phyloP scores from a whole-genome alignment of 768 basidiomycete species.

The Boletus sensibilis region DNA sequence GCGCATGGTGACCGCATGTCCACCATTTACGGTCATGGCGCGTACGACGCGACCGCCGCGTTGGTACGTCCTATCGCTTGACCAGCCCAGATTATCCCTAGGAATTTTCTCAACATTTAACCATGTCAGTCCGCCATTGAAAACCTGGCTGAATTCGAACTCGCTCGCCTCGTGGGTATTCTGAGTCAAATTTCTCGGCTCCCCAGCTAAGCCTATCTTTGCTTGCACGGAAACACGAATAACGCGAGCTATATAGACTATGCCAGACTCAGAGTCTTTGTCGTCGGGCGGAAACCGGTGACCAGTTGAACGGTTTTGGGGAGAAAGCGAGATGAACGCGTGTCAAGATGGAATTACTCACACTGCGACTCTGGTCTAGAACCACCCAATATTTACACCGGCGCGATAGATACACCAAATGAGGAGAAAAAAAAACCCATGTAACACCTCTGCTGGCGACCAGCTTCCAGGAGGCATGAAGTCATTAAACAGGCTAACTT shows the following conservation, averaged over 20 bases:
- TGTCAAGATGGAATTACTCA: not conserved
- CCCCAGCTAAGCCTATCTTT: not conserved
- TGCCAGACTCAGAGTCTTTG: not conserved
- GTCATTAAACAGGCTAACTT: slow-evolving; percentile 17
- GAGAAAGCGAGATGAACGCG: slow-evolving; percentile 17
- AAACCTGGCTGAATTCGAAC: not conserved
- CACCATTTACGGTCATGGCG: slow-evolving; percentile 31
- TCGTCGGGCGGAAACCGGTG: not conserved
- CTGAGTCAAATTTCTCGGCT: not conserved
- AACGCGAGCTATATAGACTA: not conserved
- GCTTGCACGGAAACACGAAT: not conserved
- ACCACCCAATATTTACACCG: not conserved
- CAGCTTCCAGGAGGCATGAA: slow-evolving; percentile 6
- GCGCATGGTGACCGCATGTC: slow-evolving; percentile 39
- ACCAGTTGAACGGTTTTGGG: not conserved
- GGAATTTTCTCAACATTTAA: slow-evolving; percentile 3
- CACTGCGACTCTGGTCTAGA: slow-evolving; percentile 18
- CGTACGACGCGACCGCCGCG: slow-evolving; percentile 12
- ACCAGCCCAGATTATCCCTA: not conserved
- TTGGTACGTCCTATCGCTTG: slow-evolving; percentile 20
- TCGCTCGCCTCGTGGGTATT: not conserved
- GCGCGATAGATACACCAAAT: not conserved
- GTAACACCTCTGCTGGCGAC: not conserved
- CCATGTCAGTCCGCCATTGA: not conserved
- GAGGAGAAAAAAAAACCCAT: not conserved